Percentiles rank a stretch among this genome's conserved stretches.
Evolutionary conservation across 2,329 filamentous ascomycete species (phyloP).

Genomic region (Metarhizium robertsii): DNA sequence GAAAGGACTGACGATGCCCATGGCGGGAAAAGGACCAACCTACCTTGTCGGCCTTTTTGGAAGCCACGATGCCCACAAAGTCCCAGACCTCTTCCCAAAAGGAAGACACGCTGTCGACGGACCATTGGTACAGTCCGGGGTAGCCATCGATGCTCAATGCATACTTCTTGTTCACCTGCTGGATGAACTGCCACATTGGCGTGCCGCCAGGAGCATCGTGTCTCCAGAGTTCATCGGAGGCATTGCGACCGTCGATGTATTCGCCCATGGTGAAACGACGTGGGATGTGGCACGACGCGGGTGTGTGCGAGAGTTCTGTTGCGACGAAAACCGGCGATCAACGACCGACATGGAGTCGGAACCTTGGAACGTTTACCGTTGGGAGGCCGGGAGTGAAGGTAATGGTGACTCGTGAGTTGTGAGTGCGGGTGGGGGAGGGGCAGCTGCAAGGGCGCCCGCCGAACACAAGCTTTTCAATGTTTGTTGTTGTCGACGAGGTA

Average conservation of each 20-base stretch:
- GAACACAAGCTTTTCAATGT: too few species aligned
- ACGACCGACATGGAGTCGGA: too few species aligned
- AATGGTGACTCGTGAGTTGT: too few species aligned
- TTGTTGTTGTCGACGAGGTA: too few species aligned
- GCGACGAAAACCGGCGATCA: too few species aligned
- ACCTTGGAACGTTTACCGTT: too few species aligned
- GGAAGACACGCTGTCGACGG: constrained; percentile 59
- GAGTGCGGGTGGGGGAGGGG: too few species aligned
- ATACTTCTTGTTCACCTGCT: constrained; percentile 59
- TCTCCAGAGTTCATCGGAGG: constrained; percentile 54
- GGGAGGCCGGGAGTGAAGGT: too few species aligned
- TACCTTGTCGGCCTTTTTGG: constrained; percentile 52
- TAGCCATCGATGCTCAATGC: constrained; percentile 55
- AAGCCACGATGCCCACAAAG: constrained; percentile 66
- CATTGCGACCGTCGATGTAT: constrained; percentile 3
- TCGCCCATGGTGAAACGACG: constrained; percentile 8
- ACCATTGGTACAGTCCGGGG: constrained; percentile 75
- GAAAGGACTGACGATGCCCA: too few species aligned
- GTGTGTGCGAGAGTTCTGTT: too few species aligned
- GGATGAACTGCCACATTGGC: constrained; percentile 63
- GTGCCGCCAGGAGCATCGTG: constrained; percentile 59
- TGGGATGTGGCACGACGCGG: background rate
- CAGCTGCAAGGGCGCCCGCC: too few species aligned
- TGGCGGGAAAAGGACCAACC: constrained; percentile 7
- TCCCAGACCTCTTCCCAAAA: constrained; percentile 88